Base-by-base conservation (phyloP, 441 rosid genomes). In the Isatis lusitanica region DNA sequence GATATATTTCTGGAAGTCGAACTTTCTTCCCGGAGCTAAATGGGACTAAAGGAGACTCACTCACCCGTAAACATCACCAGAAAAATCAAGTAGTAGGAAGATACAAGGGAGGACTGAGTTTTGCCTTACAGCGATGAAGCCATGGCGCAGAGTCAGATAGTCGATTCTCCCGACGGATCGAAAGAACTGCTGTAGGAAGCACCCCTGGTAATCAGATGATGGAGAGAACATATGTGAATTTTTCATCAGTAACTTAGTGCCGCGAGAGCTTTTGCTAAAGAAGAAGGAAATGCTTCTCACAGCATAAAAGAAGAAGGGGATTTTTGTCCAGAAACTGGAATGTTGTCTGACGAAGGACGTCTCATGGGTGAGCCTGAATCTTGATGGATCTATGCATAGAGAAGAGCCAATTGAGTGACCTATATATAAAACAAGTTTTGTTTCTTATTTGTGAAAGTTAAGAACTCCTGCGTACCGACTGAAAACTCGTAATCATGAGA, bases 341-440 rank as follows among this genome's bases (percentile, higher is more conserved):
- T 91, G 97, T 28, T 86, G 87, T 77, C 81, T 85, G 15, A 93
- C 96, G 52, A 93, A 93, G 64, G 98, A 93, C 58, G 97, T 93
- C 79, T 89, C 86, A 8, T 89, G 93, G 57, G 91, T 78, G 68
- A 91, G 85, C 82, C 94, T 88, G 85, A 93, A 87, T 75, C 97
- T 87, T 46, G 91, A 81, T 42, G 92, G 92, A 86, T 93, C 98
- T 93, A 85, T 16, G 31, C 43, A 43, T 35, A 9, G 48, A 35
- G 18, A 56, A 24, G 31, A 42, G 43, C 6, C 63, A 8, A n/a
- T 43, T 67, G 43, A 56, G 63, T 53, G 52, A 53, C 63, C 28
- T n/a, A n/a, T 42, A 13, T 48, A 65, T n/a, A 4, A 26, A 24
- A 52, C 51, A 53, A 38, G 10, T 36, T 8, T 36, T 36, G 39